A percentile compares a stretch with the other conserved stretches of the same genome.
These are phyloP conservation scores for Ploettnerulaceae sp. DNA, from an alignment of 2,329 filamentous ascomycete genomes.

Conservation along the genomic window DNA sequence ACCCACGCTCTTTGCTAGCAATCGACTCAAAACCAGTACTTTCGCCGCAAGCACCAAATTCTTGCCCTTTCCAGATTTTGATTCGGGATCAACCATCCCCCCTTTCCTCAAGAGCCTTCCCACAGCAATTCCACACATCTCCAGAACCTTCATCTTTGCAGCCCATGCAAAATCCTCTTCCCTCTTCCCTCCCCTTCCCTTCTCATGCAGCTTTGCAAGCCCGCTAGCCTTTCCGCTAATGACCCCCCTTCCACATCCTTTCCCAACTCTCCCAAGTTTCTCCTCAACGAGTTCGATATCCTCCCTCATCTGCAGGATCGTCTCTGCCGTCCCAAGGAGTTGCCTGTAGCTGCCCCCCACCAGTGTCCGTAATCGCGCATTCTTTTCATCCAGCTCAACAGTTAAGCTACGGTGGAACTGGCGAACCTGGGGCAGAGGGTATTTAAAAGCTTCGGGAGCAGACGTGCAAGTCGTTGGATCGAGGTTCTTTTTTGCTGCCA, in stretches of 20 bases:
- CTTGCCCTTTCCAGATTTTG: constrained; percentile 26
- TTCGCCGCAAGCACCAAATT: constrained; percentile 59
- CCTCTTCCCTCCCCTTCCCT: constrained; percentile 27
- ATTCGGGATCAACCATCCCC: constrained; percentile 30
- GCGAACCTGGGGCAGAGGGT: constrained; percentile 60
- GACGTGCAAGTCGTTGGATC: constrained; percentile 50
- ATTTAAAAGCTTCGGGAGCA: constrained; percentile 34
- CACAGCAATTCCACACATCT: constrained; percentile 47
- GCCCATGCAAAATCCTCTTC: constrained; percentile 26
- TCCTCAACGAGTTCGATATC: constrained; percentile 72
- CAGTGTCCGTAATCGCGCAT: constrained; percentile 56
- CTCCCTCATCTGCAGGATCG: constrained; percentile 83
- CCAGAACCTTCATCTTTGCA: constrained; percentile 47
- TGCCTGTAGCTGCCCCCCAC: constrained; percentile 74
- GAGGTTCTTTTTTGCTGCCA: constrained; percentile 35
- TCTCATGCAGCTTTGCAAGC: constrained; percentile 44
- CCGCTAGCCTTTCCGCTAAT: constrained; percentile 62
- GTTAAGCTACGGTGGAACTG: constrained; percentile 57
- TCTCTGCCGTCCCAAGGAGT: constrained; percentile 84
- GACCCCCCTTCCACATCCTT: constrained; percentile 67
- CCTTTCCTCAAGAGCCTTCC: constrained; percentile 43
- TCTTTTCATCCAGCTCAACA: constrained; percentile 56
- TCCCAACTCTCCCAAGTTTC: constrained; percentile 66
- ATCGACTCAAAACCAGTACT: constrained; percentile 67
- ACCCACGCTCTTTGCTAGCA: constrained; percentile 69